Conservation (phyloP, 768 basidiomycete species). For the Podaxis sp. region DNA sequence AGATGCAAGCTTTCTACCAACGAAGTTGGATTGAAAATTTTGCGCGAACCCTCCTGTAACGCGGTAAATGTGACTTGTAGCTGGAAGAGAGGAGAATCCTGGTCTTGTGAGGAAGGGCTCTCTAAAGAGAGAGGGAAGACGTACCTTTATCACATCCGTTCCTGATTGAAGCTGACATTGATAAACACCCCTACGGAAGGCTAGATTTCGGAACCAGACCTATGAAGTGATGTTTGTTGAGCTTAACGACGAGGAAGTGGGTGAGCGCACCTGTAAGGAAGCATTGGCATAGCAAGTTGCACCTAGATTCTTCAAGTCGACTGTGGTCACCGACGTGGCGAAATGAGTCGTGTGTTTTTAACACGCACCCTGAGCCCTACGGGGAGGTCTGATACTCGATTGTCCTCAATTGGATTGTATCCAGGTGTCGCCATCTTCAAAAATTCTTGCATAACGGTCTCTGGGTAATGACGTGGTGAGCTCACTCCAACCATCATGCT, state of each 20-base stretch:
- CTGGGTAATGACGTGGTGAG: conserved; percentile 30
- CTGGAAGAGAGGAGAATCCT: conserved; percentile 81
- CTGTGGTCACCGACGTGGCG: background rate
- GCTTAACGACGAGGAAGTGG: background rate
- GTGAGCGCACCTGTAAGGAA: conserved; percentile 71
- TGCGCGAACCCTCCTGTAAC: conserved; percentile 69
- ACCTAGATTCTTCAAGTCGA: conserved; percentile 87
- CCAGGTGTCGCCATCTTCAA: conserved; percentile 53
- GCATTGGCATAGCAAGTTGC: conserved; percentile 98
- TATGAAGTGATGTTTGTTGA: conserved; percentile 27
- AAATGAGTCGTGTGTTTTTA: background rate
- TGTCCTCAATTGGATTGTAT: conserved; percentile 49
- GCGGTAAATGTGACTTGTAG: conserved; percentile 83
- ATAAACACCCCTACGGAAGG: conserved; percentile 84
- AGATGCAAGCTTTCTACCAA: conserved; percentile 85
- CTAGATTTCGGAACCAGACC: conserved; percentile 90
- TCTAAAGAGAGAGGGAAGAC: background rate
- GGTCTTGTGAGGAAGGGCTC: conserved; percentile 1
- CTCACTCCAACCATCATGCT: conserved; percentile 7
- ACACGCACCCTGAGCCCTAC: conserved; percentile 72
- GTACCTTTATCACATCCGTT: conserved; percentile 40
- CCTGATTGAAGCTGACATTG: conserved; percentile 62
- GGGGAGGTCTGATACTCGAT: conserved; percentile 56
- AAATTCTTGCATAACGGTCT: conserved; percentile 49
- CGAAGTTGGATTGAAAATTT: conserved; percentile 78